phyloP scores from a whole-genome alignment of 2,329 filamentous ascomycete species.

The Epichloe scottii region DNA sequence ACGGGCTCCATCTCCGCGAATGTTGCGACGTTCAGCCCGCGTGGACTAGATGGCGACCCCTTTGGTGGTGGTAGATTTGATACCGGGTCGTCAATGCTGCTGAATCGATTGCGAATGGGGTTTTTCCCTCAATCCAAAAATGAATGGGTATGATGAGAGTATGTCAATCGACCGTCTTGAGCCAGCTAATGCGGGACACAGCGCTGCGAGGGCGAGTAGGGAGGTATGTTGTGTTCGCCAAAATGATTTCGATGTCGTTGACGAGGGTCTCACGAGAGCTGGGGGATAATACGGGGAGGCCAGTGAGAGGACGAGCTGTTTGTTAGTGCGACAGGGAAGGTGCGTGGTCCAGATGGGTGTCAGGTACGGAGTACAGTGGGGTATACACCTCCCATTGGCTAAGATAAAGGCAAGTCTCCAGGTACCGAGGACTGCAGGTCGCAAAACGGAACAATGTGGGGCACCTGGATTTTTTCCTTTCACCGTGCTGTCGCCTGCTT shows the following conservation, averaged over 20 bases:
- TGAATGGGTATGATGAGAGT: background rate
- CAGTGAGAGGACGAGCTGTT: background rate
- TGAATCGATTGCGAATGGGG: background rate
- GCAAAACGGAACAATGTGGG: background rate
- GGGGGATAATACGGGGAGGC: background rate
- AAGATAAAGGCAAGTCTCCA: too few relatives aligned
- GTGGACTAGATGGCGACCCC: background rate
- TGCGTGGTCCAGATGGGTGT: background rate
- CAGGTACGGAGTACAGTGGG: too few relatives aligned
- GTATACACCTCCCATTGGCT: too few relatives aligned
- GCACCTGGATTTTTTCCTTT: background rate
- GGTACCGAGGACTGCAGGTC: background rate
- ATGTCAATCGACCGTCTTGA: background rate
- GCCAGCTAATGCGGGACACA: background rate
- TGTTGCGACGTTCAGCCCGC: slow-evolving; percentile 9
- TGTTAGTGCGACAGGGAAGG: slow-evolving; percentile 1
- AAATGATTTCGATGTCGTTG: slow-evolving; percentile 1
- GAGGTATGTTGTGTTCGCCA: background rate
- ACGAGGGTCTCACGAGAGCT: slow-evolving; percentile 3
- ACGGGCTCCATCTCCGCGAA: slow-evolving; percentile 29
- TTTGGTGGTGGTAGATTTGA: background rate
- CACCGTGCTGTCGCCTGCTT: background rate
- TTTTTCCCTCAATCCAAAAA: background rate
- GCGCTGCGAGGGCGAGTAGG: background rate
- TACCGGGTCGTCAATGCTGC: background rate